Base-by-base conservation (phyloP, 2,329 filamentous ascomycete species). In the Aspergillus ustus region DNA sequence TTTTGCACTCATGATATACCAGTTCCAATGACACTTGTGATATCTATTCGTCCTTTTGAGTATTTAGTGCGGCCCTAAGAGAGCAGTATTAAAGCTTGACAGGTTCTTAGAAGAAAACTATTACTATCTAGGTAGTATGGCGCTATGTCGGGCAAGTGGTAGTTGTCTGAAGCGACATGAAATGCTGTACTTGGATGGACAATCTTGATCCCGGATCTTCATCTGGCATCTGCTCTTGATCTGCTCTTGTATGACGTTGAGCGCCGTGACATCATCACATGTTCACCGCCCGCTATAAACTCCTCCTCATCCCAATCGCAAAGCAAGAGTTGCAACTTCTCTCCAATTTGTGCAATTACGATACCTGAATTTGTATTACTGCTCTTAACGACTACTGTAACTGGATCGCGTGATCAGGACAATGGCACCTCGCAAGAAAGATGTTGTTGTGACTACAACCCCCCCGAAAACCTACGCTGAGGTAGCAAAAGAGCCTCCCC, bases 211-310 rank as follows among this genome's bases (percentile, higher is more conserved):
- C n/a, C 29, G 2, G 43, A 46, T 34, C 43, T 46, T 56, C 34
- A 56, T n/a, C n/a, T n/a, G n/a, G n/a, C n/a, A 37, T 37, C 31
- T 37, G 31, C 7, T 37, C 31, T 40, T 40, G 34, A 15, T 40
- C 54, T 51, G 52, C 46, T 52, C 25, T 25, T 11, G 25, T 31
- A 52, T 57, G 55, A 57, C 55, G 55, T 57, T 52, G 20, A 6
- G 8, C 20, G 7, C 29, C 62, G 66, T 77, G 75, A 77, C 73
- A 73, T 77, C 75, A 77, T 76, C 67, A 67, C 63, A 50, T 63
- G 55, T 64, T 75, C 73, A 75, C 72, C 72, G 69, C 70, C 61
- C 69, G 65, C 63, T 55, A 57, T 56, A 25, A n/a, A 45, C 28
- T 40, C n/a, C n/a, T 49, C 20, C 13, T 29, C 40, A 31, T n/a